Base-by-base conservation (phyloP, 768 basidiomycete species). In the Hirschioporus abietinus region DNA sequence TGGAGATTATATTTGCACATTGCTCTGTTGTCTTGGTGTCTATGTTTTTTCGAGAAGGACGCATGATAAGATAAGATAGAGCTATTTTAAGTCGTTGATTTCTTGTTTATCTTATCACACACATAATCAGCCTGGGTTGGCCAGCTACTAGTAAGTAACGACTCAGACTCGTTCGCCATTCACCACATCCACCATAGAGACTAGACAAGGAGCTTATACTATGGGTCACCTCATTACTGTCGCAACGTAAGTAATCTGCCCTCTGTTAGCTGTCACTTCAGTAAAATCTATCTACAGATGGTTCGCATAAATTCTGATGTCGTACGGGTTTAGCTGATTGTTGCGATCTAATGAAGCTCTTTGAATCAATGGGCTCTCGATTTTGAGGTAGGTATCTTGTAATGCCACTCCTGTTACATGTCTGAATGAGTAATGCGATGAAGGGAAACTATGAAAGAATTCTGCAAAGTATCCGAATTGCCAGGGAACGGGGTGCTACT, bases 311-410 rank as follows among this genome's bases (percentile, higher is more conserved):
- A 35, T 17, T 64, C 42, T 64, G 30, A 68, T 66, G 30, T 12
- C 17, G 7, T 8, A 30, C 18, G 18, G 8, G 27, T 34, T 7
- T 57, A 52, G 15, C 23, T 58, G n/a, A 60, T 36, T 17, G 65
- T 58, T 10, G 58, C 6, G 34, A 34, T 35, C 24, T 30, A 26
- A 30, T 23, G 20, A 60, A 96, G 95, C 75, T 95, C 95, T 18
- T 81, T 99, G 30, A 96, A 98, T 73, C 96, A 99, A 78, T 98
- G 96, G 95, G 92, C 97, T 7, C 79, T 99, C 52, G 96, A 98
- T 76, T 98, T 98, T 68, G 88, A 96, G 74, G 95, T 91, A 72
- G 68, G 80, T 68, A 17, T 30, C 12, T n/a, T 7, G 17, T 30
- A 7, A 61, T 15, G 4, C 30, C 2, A 6, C 25, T 61, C 60